Conservation (phyloP, 345 rosid genomes). For the Salix caprea region DNA sequence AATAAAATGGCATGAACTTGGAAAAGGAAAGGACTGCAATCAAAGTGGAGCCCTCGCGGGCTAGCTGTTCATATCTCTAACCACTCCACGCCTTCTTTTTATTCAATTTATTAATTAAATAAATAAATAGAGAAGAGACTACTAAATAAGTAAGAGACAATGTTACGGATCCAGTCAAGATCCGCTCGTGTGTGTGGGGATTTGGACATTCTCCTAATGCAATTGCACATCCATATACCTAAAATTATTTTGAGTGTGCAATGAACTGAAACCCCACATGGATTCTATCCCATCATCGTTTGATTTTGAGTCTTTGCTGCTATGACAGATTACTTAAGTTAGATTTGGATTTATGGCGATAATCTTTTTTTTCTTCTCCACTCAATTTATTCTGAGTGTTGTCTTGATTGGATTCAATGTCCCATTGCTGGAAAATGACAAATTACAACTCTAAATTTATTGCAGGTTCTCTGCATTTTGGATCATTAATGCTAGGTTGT, state of each 20-base stretch:
- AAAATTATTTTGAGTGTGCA: neutral
- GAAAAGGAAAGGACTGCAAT: neutral
- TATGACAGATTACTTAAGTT: neutral
- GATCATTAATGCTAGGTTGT: neutral
- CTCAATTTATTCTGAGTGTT: neutral
- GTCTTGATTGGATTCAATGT: too few species aligned
- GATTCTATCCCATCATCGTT: neutral
- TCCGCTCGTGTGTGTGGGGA: constrained; percentile 22
- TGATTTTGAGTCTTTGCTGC: too few species aligned
- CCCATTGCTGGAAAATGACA: neutral
- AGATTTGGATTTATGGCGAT: neutral
- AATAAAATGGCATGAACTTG: neutral
- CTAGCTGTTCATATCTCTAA: neutral
- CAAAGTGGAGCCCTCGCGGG: neutral
- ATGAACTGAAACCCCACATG: neutral
- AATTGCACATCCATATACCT: too few species aligned
- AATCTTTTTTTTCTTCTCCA: too few species aligned
- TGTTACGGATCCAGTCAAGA: constrained; percentile 29
- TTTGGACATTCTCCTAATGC: neutral
- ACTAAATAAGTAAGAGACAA: too few species aligned
- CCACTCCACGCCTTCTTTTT: neutral
- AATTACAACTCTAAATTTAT: neutral
- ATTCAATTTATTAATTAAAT: too few species aligned
- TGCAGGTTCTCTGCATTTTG: neutral
- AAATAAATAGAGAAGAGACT: too few species aligned